These are phyloP conservation scores for Delonix regia DNA, from an alignment of 306 rosid species.

Conservation along the genomic window DNA sequence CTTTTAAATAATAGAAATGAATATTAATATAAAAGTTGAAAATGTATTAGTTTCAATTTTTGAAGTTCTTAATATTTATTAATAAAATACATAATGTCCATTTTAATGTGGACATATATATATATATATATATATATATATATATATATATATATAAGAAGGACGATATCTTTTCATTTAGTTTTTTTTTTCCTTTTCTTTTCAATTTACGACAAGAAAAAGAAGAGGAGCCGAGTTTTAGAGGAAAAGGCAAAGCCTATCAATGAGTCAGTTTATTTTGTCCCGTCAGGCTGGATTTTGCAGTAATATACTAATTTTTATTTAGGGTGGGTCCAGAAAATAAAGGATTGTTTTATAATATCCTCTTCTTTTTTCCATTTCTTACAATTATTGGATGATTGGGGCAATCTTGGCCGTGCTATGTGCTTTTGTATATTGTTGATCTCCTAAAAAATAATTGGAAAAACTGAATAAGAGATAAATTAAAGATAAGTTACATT, in stretches of 20 bases:
- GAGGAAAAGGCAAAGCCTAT: too few relatives aligned
- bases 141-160: too few relatives aligned
- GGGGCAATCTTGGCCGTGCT: not conserved
- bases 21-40: too few relatives aligned
- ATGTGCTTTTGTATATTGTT: not conserved
- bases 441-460: not conserved
- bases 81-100: too few relatives aligned
- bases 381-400: not conserved
- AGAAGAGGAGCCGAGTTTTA: not conserved
- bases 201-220: not conserved
- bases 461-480: not conserved
- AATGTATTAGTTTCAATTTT: too few relatives aligned
- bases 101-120: too few relatives aligned
- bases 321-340: conserved; percentile 20
- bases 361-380: not conserved
- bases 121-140: too few relatives aligned
- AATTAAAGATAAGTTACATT: too few relatives aligned
- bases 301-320: not conserved
- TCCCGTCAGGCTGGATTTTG: not conserved
- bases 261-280: not conserved
- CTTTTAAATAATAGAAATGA: too few relatives aligned
- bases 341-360: not conserved
- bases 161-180: too few relatives aligned
- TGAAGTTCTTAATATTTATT: too few relatives aligned
- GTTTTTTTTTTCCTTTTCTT: too few relatives aligned